Conservation (phyloP, 192 early-diverging fungal genomes). For the Umbelopsis vinacea region DNA sequence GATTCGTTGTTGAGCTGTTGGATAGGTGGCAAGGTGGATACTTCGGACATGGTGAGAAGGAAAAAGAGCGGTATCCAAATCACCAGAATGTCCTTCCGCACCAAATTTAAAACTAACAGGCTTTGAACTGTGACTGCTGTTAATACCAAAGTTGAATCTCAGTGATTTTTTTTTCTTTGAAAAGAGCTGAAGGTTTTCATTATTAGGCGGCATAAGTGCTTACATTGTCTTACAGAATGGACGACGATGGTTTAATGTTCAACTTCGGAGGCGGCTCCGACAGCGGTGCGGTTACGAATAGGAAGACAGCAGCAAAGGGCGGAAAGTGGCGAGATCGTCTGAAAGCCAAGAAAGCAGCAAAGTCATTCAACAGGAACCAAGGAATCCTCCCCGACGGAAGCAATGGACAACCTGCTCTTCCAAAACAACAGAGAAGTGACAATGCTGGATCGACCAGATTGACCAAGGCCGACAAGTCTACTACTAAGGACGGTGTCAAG, state of each 20-base stretch:
- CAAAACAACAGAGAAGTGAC: conserved; percentile 43
- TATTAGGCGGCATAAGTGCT: neutral
- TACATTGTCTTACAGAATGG: conserved; percentile 46
- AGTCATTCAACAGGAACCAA: conserved; percentile 24
- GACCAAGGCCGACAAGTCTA: conserved; percentile 35
- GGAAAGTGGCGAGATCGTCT: conserved; percentile 53
- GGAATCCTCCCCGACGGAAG: conserved; percentile 2
- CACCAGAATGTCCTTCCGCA: neutral
- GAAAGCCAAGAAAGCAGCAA: conserved; percentile 41
- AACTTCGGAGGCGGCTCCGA: conserved; percentile 57
- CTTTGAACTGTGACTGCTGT: neutral
- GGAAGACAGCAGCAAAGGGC: conserved; percentile 40
- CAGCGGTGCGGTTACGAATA: conserved; percentile 26
- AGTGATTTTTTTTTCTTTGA: neutral
- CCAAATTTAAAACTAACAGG: neutral
- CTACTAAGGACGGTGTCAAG: conserved; percentile 21
- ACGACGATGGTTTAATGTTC: conserved; percentile 73
- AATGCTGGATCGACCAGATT: conserved; percentile 9
- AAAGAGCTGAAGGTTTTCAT: neutral
- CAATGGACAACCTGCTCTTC: neutral
- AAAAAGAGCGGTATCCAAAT: conserved; percentile 26
- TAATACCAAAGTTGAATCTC: neutral
- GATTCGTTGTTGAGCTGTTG: conserved; percentile 64
- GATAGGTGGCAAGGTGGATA: conserved; percentile 63
- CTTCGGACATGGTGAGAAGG: conserved; percentile 26